Evolutionary conservation across 73 alveolate genomes (phyloP), one percentile per base, ranked within the genome.

Genomic region (Durusdinium trenchii): DNA sequence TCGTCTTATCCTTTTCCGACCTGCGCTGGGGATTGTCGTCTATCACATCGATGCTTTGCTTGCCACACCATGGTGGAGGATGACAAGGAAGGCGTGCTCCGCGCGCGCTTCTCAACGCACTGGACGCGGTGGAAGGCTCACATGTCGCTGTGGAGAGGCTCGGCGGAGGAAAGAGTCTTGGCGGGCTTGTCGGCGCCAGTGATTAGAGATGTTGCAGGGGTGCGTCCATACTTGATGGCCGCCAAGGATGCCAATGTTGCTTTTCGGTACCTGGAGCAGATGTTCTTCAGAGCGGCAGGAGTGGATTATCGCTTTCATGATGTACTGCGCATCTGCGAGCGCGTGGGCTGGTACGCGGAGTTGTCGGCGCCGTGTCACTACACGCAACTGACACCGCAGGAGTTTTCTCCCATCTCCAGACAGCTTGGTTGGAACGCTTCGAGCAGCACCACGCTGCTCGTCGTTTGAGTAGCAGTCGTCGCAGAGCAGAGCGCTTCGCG

Each of bases 311-410:
- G 48, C 18, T 36, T 46, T 40, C 61, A 48, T 47, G 48, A 62
- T 35, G 23, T 81, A 7, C 69, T 48, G 1, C 91, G 69, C 3
- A 46, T 81, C 32, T 46, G 50, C 57, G 91, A 81, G 38, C 64
- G 91, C 7, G 35, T n/a, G n/a, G n/a, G n/a, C n/a, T n/a, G n/a
- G 40, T 64, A 28, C 35, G 9, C 35, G 78, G 78, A 23, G 43
- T 28, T 12, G 12, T 86, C 54, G n/a, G 95, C 46, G 52, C 60
- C 51, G 7, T 48, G 26, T 16, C 94, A 83, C 26, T n/a, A 7
- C 52, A 7, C 76, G 32, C 94, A 83, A 32, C 76, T 83, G 48
- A 83, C 94, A 6, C 78, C 94, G 20, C 18, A 32, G n/a, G 94
- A 83, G 38, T 54, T 32, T 32, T 52, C 32, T 9, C 57, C 38